Percentiles rank a stretch among this genome's conserved stretches.
Conservation (phyloP, 768 basidiomycete species). For the Amanita muscaria region DNA sequence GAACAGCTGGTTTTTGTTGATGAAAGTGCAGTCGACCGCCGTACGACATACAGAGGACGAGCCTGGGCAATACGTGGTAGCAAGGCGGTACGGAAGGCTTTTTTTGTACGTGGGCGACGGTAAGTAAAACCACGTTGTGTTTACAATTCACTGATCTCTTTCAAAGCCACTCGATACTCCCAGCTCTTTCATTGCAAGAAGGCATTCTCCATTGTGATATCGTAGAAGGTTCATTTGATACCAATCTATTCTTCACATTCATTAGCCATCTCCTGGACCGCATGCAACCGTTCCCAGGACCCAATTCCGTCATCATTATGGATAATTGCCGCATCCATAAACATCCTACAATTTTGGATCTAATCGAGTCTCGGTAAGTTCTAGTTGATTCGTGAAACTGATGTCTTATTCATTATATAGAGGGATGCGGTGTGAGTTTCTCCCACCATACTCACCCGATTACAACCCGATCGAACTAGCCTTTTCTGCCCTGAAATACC, state of each 20-base stretch:
- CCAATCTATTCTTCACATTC: conserved; percentile 16
- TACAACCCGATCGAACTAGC: conserved; percentile 23
- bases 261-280: conserved; percentile 16
- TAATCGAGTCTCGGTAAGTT: conserved; percentile 10
- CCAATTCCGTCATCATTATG: conserved; percentile 24
- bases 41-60: conserved; percentile 14
- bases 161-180: conserved; percentile 24
- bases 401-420: conserved; percentile 1
- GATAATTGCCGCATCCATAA: conserved; percentile 23
- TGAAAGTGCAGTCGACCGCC: conserved; percentile 21
- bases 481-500: conserved; percentile 17
- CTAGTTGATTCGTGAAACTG: not conserved
- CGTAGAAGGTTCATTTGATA: conserved; percentile 19
- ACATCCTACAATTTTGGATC: conserved; percentile 7
- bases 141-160: conserved; percentile 12
- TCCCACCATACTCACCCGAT: conserved; percentile 23
- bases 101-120: conserved; percentile 20
- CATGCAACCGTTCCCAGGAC: conserved; percentile 25
- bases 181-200: conserved; percentile 20
- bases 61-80: conserved; percentile 19
- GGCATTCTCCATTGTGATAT: conserved; percentile 22
- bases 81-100: conserved; percentile 16
- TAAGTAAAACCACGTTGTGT: conserved; percentile 1
- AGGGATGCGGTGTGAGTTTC: conserved; percentile 14
- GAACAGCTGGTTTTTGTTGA: conserved; percentile 25